Percentiles rank a stretch among this genome's conserved stretches.
Evolutionary conservation across 306 rosid genomes (phyloP).

Genomic region (Biancaea sappan): DNA sequence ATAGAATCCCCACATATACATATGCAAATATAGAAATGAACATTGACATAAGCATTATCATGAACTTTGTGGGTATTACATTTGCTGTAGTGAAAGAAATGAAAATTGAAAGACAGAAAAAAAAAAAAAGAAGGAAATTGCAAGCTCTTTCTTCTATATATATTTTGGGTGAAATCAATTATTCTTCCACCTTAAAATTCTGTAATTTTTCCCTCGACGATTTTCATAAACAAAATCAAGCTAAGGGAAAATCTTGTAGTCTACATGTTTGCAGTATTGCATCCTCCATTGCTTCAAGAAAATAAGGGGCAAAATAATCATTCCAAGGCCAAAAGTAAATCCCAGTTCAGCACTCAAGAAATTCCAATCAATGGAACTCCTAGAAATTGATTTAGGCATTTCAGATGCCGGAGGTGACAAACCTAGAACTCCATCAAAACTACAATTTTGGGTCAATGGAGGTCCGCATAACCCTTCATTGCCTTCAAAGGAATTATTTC

Average conservation of each 20-base stretch:
- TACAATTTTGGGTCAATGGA: not conserved
- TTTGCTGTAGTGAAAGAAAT: too few species aligned
- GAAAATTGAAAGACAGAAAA: not conserved
- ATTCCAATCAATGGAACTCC: slow-evolving; percentile 6
- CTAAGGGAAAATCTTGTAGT: slow-evolving; percentile 5
- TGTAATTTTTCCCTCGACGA: not conserved
- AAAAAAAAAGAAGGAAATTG: not conserved
- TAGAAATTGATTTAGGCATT: not conserved
- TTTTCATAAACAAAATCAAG: not conserved
- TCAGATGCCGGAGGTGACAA: not conserved
- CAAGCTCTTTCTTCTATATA: not conserved
- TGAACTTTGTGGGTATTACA: too few species aligned
- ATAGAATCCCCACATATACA: too few species aligned
- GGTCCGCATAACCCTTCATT: slow-evolving; percentile 40
- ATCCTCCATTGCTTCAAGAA: not conserved
- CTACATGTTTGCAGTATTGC: not conserved
- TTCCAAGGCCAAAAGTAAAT: slow-evolving; percentile 8
- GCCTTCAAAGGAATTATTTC: not conserved
- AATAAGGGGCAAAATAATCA: not conserved
- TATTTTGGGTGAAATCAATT: not conserved
- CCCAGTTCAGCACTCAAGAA: slow-evolving; percentile 5
- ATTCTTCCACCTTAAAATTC: slow-evolving; percentile 1
- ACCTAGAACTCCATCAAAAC: not conserved
- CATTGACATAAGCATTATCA: too few species aligned
- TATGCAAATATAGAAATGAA: too few species aligned